Evolutionary conservation across 768 basidiomycete species (phyloP).

Genomic region (Mycena leptocephala): DNA sequence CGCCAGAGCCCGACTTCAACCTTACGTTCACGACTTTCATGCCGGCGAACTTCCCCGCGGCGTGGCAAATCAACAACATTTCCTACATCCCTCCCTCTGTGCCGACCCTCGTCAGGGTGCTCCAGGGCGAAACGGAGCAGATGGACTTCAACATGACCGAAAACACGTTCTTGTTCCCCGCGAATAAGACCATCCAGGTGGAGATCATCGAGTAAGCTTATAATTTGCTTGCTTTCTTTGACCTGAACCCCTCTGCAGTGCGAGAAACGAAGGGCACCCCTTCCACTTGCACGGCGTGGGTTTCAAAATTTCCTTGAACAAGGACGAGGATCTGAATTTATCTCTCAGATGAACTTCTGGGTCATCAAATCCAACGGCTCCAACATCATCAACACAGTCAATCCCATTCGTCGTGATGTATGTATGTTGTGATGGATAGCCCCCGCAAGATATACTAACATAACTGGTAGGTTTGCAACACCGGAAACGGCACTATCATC

Average conservation of each 20-base stretch:
- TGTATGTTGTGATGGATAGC: background rate
- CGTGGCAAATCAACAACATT: conserved; percentile 53
- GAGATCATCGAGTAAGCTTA: conserved; percentile 48
- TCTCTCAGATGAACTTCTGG: conserved; percentile 51
- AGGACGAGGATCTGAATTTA: no score
- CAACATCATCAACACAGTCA: conserved; percentile 53
- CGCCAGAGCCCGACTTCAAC: conserved; percentile 43
- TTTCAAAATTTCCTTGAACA: no score
- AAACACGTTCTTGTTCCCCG: conserved; percentile 57
- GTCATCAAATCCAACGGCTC: conserved; percentile 56
- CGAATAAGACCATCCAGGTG: conserved; percentile 57
- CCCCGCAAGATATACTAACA: background rate
- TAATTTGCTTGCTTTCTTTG: no score
- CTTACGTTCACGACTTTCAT: conserved; percentile 45
- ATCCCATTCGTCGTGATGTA: conserved; percentile 62
- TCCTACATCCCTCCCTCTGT: conserved; percentile 36
- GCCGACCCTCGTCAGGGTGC: conserved; percentile 48
- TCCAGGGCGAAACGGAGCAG: conserved; percentile 48
- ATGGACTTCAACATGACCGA: conserved; percentile 52
- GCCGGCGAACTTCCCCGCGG: conserved; percentile 36
- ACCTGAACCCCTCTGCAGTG: no score
- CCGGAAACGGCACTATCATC: conserved; percentile 43
- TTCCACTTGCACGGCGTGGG: conserved; percentile 51
- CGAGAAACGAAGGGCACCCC: no score
- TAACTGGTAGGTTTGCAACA: conserved; percentile 32